Conservation (phyloP, 2,329 filamentous ascomycete species). For the Fusarium xylarioides region DNA sequence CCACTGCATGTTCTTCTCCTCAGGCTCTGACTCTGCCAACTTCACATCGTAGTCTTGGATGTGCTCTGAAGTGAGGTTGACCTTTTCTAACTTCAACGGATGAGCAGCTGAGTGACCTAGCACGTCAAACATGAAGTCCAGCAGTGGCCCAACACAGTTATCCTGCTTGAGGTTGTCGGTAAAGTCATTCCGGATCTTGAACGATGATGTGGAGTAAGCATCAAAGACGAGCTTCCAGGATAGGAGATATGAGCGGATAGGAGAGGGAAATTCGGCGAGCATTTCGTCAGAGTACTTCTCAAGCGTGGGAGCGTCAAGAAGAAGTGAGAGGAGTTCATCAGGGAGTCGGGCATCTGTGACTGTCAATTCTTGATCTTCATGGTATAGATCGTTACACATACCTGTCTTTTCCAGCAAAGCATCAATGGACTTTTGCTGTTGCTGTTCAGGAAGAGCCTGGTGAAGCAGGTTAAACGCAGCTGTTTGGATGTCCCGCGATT, state of each 20-base stretch:
- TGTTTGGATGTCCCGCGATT: conserved; percentile 78
- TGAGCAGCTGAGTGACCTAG: conserved; percentile 80
- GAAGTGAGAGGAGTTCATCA: conserved; percentile 83
- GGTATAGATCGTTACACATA: conserved; percentile 34
- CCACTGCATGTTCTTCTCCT: conserved; percentile 82
- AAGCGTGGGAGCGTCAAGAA: conserved; percentile 79
- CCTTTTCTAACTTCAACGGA: conserved; percentile 77
- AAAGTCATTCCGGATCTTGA: conserved; percentile 85
- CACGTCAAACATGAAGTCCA: conserved; percentile 85
- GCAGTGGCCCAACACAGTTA: conserved; percentile 71
- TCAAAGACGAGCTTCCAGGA: conserved; percentile 93
- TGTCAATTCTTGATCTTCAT: conserved; percentile 8
- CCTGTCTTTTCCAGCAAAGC: conserved; percentile 73
- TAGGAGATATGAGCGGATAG: conserved; percentile 81
- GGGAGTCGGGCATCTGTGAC: conserved; percentile 73
- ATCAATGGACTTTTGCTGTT: conserved; percentile 86
- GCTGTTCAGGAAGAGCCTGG: conserved; percentile 77
- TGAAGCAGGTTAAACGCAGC: conserved; percentile 85
- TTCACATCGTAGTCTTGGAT: conserved; percentile 64
- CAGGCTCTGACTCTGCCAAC: conserved; percentile 64
- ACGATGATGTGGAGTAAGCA: conserved; percentile 79
- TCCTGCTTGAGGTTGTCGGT: conserved; percentile 79
- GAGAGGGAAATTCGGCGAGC: conserved; percentile 73
- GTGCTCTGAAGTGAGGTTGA: conserved; percentile 65
- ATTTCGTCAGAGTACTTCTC: conserved; percentile 72